Conservation (phyloP, 106 monocot genomes). For the Apostasia ramifera region DNA sequence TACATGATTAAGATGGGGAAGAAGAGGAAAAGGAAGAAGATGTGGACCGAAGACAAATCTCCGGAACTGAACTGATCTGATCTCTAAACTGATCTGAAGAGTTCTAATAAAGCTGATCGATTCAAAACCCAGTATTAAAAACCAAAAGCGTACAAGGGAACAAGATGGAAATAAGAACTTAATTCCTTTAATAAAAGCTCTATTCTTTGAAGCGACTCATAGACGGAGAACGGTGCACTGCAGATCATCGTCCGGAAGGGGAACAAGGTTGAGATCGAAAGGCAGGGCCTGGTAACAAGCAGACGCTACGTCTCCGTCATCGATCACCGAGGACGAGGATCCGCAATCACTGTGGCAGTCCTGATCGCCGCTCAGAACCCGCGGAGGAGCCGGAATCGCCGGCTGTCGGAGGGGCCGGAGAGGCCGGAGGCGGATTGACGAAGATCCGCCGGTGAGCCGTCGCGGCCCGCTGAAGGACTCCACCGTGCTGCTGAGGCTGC, state of each 20-base stretch:
- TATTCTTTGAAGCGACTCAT: not conserved
- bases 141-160: not conserved
- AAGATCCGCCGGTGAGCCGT: not conserved
- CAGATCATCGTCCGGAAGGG: constrained; percentile 7
- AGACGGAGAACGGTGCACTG: constrained; percentile 6
- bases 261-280: constrained; percentile 45
- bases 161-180: not conserved
- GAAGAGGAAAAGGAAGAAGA: not conserved
- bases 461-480: constrained; percentile 32
- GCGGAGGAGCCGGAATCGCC: not conserved
- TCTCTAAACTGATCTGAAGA: not conserved
- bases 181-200: not conserved
- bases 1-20: constrained; percentile 3
- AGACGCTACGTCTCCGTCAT: constrained; percentile 24
- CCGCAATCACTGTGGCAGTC: constrained; percentile 57
- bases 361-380: constrained; percentile 1
- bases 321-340: constrained; percentile 50
- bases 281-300: constrained; percentile 13
- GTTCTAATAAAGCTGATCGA: not conserved
- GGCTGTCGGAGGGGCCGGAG: not conserved
- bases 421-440: not conserved
- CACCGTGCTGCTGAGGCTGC: constrained; percentile 28
- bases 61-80: constrained; percentile 3
- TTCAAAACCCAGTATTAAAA: not conserved
- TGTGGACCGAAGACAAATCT: not conserved